Conservation (phyloP, 2,329 filamentous ascomycete genomes). For the Colletotrichum sp. region DNA sequence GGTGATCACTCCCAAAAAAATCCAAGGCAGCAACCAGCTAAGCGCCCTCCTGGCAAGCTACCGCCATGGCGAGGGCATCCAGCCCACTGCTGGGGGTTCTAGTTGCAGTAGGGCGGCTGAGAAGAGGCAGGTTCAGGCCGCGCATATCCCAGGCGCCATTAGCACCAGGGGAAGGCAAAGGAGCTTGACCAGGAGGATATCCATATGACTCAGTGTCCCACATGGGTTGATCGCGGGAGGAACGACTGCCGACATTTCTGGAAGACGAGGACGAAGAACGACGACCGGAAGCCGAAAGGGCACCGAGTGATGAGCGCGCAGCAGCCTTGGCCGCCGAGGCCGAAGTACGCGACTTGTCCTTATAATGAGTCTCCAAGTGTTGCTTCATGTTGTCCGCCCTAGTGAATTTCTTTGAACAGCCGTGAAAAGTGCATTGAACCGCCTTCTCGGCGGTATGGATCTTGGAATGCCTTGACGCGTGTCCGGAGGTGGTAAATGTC, state of each 20-base stretch:
- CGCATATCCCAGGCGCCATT: conserved; percentile 52
- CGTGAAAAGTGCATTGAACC: conserved; percentile 69
- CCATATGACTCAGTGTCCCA: conserved; percentile 47
- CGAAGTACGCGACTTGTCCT: conserved; percentile 59
- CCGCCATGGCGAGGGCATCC: conserved; percentile 59
- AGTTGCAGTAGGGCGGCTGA: conserved; percentile 46
- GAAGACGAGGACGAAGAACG: conserved; percentile 35
- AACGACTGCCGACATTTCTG: conserved; percentile 32
- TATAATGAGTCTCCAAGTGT: conserved; percentile 78
- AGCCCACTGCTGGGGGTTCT: conserved; percentile 58
- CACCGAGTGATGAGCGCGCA: conserved; percentile 29
- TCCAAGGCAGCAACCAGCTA: neutral
- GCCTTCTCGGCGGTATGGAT: conserved; percentile 85
- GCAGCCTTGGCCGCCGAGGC: conserved; percentile 26
- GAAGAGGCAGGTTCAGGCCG: conserved; percentile 47
- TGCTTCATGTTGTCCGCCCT: conserved; percentile 90
- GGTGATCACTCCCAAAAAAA: neutral
- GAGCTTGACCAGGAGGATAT: conserved; percentile 29
- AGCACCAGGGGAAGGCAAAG: conserved; percentile 40
- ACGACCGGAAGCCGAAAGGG: conserved; percentile 29
- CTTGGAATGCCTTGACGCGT: conserved; percentile 84
- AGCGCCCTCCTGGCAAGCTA: conserved; percentile 54
- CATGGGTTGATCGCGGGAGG: conserved; percentile 35
- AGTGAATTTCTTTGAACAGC: conserved; percentile 81
- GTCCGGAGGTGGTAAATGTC: conserved; percentile 84